Base-by-base conservation (phyloP, 345 rosid genomes). In the Odontarrhena argentea region DNA sequence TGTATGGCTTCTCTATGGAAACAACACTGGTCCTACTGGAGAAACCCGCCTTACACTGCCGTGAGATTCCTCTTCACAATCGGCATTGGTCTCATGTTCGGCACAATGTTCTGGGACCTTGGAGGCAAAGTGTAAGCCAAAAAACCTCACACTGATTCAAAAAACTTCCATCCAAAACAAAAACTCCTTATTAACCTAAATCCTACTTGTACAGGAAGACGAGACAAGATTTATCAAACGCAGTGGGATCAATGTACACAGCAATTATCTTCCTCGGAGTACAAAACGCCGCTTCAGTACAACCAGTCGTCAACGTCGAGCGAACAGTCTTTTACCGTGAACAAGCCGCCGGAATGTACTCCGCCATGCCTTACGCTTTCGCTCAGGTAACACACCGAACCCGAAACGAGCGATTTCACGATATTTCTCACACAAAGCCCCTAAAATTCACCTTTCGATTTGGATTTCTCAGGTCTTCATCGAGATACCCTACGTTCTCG, bases 271-370 rank as follows among this genome's bases (percentile, higher is more conserved):
- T 86, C 84, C 74, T 88, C 9, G 97, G 96, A 0, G 18, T 80
- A 63, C 96, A 86, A 61, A 88, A 84, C 65, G 68, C 80, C 4
- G 12, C 49, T 0, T 54, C 87, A 5, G 88, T 91, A 15, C 96
- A 86, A 60, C 86, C 96, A 0, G 83, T 86, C n/a, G 96, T 86
- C 51, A 61, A 86, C 3, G 75, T 88, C 1, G 97, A 88, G 58
- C 75, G 96, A 26, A 86, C 87, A 1, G 89, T 88, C 26, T 91
- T 86, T 50, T 91, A 88, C 58, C 70, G 96, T 57, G 97, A 91
- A 59, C 75, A 79, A 69, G 96, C 91, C 9, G 89, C 93, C 0
- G 89, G 97, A 67, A 90, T 90, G 95, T 90, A 87, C 53, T 87
- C 97, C 2, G 82, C 86, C 50, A 59, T 83, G 79, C 87, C 96